phyloP scores from a whole-genome alignment of 2,329 filamentous ascomycete genomes.

The Penicillium verrucosum region DNA sequence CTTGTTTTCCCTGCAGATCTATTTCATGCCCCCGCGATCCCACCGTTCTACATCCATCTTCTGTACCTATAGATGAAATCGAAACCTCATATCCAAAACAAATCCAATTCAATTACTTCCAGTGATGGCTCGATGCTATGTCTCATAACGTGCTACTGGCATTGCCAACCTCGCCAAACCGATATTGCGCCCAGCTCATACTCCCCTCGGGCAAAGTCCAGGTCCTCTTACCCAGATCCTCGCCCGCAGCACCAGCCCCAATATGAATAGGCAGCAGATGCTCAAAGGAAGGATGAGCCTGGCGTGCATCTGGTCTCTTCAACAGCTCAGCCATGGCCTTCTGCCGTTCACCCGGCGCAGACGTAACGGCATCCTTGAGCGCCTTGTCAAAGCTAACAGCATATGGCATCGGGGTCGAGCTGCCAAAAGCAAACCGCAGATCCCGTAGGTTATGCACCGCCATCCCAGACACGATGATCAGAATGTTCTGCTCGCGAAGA shows the following conservation, averaged over 20 bases:
- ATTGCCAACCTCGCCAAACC: slow-evolving; percentile 44
- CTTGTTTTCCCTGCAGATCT: slow-evolving; percentile 11
- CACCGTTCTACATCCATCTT: slow-evolving; percentile 24
- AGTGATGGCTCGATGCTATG: neutral
- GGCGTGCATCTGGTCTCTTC: slow-evolving; percentile 52
- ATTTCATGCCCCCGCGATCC: slow-evolving; percentile 26
- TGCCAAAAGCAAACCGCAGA: slow-evolving; percentile 46
- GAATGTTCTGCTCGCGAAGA: slow-evolving; percentile 65
- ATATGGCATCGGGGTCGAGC: slow-evolving; percentile 53
- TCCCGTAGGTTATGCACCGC: slow-evolving; percentile 68
- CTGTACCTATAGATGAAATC: slow-evolving; percentile 43
- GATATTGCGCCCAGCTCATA: slow-evolving; percentile 56
- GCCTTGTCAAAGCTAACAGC: slow-evolving; percentile 64
- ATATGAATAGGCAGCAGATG: slow-evolving; percentile 61
- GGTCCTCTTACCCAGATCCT: slow-evolving; percentile 45
- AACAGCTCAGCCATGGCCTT: slow-evolving; percentile 47
- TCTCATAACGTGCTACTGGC: slow-evolving; percentile 11
- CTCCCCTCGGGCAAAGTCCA: slow-evolving; percentile 52
- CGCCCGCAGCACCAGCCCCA: slow-evolving; percentile 54
- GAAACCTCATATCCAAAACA: slow-evolving; percentile 20
- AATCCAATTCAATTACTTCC: slow-evolving; percentile 2
- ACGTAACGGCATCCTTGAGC: slow-evolving; percentile 61
- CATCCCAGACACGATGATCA: slow-evolving; percentile 71
- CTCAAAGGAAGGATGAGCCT: slow-evolving; percentile 63
- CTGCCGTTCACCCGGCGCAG: slow-evolving; percentile 42